Evolutionary conservation across 768 basidiomycete species (phyloP), one percentile per base, ranked within the genome.

Genomic region (Lyophyllum shimeji): DNA sequence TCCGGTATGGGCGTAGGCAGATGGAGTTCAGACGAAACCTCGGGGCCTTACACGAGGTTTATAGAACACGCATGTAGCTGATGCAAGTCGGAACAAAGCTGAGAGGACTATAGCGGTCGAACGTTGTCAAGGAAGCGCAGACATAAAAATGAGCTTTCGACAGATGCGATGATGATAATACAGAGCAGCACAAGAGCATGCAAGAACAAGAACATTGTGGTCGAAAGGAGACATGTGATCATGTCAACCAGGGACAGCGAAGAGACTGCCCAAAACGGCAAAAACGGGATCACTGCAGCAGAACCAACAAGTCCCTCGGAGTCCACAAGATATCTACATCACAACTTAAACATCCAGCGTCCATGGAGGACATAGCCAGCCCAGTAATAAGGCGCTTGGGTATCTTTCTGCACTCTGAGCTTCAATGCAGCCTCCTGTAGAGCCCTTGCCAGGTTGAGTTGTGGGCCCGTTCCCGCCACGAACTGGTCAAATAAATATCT

Each of bases 301-400:
- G n/a, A n/a, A n/a, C n/a, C n/a, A n/a, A n/a, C n/a, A n/a, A n/a
- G 34, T 17, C 11, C 15, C 6, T 37, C 44, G 7, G n/a, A n/a
- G n/a, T n/a, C n/a, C n/a, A n/a, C n/a, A n/a, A n/a, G n/a, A n/a
- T n/a, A n/a, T n/a, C n/a, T n/a, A n/a, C n/a, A 27, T 25, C 24
- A 46, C 45, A 11, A 11, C 17, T 46, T 8, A 49, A 49, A 49
- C 31, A 49, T 20, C 48, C 48, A 49, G 48, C 20, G 15, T 33
- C 48, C 48, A 34, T 49, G 48, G 23, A 49, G 48, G 3, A 49
- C 29, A 18, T 49, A 49, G 11, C 48, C 48, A n/a, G 48, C 48
- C 31, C 48, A 49, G 48, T 49, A 49, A 40, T 50, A 50, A 39
- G 49, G 49, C 15, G 49, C 49, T 25, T 31, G 49, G 5, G 27